Evolutionary conservation across 2,329 filamentous ascomycete species (phyloP).

Genomic region (Pseudopithomyces chartarum): DNA sequence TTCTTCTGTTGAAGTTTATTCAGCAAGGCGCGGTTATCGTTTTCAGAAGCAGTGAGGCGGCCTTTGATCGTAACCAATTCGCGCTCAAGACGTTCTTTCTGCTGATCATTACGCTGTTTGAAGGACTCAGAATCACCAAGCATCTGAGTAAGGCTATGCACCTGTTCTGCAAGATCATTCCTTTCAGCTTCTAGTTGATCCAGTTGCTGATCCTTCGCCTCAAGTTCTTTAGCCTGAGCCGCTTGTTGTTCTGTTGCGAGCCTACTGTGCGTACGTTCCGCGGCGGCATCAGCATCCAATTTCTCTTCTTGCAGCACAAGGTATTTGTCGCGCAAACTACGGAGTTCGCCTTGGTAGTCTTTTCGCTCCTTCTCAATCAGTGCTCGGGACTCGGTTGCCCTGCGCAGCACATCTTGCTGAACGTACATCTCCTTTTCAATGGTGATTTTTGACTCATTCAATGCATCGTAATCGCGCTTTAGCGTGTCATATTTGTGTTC

Average conservation of each 20-base stretch:
- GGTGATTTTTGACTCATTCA: slow-evolving; percentile 94
- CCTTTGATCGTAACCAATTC: slow-evolving; percentile 92
- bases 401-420: slow-evolving; percentile 87
- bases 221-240: slow-evolving; percentile 77
- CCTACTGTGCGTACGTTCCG: slow-evolving; percentile 77
- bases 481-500: slow-evolving; percentile 86
- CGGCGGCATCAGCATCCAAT: slow-evolving; percentile 77
- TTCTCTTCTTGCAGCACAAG: slow-evolving; percentile 85
- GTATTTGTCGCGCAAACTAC: slow-evolving; percentile 80
- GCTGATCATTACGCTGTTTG: slow-evolving; percentile 86
- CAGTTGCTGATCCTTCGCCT: slow-evolving; percentile 75
- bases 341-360: slow-evolving; percentile 84
- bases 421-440: slow-evolving; percentile 98
- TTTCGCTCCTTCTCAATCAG: slow-evolving; percentile 86
- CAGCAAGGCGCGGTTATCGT: slow-evolving; percentile 91
- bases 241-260: slow-evolving; percentile 81
- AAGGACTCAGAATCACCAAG: slow-evolving; percentile 90
- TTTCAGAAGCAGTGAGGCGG: slow-evolving; percentile 87
- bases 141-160: slow-evolving; percentile 83
- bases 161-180: slow-evolving; percentile 73
- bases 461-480: slow-evolving; percentile 80
- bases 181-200: slow-evolving; percentile 82
- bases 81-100: slow-evolving; percentile 89
- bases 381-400: slow-evolving; percentile 79
- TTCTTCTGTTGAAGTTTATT: slow-evolving; percentile 99